These are phyloP conservation scores for Paecilomyces sp. DNA, from an alignment of 2,329 filamentous ascomycete species.

Conservation along the genomic window DNA sequence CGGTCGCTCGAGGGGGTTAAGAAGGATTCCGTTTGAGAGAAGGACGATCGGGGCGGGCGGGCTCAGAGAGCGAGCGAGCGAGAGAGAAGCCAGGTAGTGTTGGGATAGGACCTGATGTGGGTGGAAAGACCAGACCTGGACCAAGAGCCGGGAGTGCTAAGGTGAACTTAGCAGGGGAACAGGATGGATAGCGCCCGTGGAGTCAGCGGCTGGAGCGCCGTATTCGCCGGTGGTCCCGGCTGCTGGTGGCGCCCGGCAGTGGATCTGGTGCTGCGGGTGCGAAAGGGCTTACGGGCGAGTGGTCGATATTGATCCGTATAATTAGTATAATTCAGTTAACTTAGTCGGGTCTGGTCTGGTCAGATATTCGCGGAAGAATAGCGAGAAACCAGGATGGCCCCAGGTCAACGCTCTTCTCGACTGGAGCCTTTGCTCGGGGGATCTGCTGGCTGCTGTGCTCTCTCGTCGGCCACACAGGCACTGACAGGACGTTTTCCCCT, in stretches of 20 bases:
- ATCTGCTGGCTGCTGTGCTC: not conserved
- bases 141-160: not conserved
- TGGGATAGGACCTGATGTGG: not conserved
- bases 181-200: not conserved
- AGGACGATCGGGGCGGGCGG: not conserved
- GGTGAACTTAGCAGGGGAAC: not conserved
- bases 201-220: not conserved
- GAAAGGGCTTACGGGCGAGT: not conserved
- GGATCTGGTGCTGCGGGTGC: not conserved
- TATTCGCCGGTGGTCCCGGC: not conserved
- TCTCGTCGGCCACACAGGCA: not conserved
- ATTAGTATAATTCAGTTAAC: not conserved
- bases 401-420: not conserved
- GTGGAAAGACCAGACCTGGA: not conserved
- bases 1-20: not conserved
- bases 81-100: not conserved
- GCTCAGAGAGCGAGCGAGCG: not conserved
- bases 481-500: not conserved
- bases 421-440: not conserved
- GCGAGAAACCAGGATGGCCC: not conserved
- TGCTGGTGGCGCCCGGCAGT: not conserved
- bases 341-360: not conserved
- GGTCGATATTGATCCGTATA: not conserved
- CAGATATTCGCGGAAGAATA: too few relatives aligned
- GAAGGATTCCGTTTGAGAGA: conserved; percentile 1